Evolutionary conservation across 106 monocot genomes (phyloP), one percentile per base, ranked within the genome.

Genomic region (Phalaenopsis aphrodite): DNA sequence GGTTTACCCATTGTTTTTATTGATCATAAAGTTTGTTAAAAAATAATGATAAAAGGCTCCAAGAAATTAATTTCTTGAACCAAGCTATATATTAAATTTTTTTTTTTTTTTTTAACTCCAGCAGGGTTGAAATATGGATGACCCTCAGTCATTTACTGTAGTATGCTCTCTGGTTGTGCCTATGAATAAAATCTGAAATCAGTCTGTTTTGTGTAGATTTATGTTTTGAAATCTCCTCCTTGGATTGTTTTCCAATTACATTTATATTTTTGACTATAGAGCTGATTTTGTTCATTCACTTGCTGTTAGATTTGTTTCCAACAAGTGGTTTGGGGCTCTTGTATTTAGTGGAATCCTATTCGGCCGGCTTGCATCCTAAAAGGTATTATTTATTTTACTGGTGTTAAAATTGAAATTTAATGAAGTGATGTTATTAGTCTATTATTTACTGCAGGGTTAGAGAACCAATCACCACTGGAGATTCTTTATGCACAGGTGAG

Each of bases 261-360:
- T 39, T 38, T 12, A 1, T 69, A 69, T 69, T 69, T 1, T 15
- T 15, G 38, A 56, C 39, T 73, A 8, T 81, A 88, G 88, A 42
- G 88, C 86, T 83, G 83, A 85, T 74, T 90, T 86, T 39, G 86
- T 88, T 78, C 38, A 38, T 30, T 38, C 14, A 1, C 12, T 39
- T 69, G 56, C 39, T 81, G 23, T 52, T 83, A 95, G 94, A 82
- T 95, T 95, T 83, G 85, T 88, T 84, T 95, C 95, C 41, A 96
- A 96, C 79, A 93, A 96, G 73, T 96, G 90, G 90, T 92, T 94
- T 76, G 94, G 94, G 84, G 94, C 90, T 76, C 72, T 92, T 9
- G 81, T 90, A 55, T 94, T 90, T 82, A 78, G 88, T 77, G 94
- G 94, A 55, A 85, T 90, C 16, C 73, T 94, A 64, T 81, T 90